These are phyloP conservation scores for Boletus insuetus DNA, from an alignment of 768 basidiomycete genomes.

Conservation along the genomic window DNA sequence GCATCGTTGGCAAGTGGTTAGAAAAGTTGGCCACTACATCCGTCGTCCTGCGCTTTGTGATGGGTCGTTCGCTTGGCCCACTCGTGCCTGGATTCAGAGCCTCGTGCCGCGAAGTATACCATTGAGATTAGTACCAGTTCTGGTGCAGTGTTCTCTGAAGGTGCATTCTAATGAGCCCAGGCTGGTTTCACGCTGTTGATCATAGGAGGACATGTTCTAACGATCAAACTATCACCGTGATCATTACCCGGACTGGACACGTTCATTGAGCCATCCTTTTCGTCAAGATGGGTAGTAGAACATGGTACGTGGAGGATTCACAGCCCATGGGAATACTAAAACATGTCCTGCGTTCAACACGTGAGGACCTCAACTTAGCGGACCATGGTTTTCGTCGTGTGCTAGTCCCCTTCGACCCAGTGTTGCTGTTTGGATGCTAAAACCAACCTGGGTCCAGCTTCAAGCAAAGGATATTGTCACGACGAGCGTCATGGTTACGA, in stretches of 20 bases:
- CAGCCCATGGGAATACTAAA: background rate
- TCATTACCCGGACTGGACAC: slow-evolving; percentile 1
- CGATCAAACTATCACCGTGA: background rate
- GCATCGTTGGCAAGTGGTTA: no score
- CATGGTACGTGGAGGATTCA: background rate
- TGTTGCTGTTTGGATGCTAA: background rate
- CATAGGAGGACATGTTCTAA: background rate
- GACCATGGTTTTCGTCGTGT: background rate
- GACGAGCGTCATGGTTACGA: background rate
- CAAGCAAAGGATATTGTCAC: background rate
- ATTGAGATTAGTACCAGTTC: background rate
- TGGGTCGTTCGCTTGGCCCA: no score
- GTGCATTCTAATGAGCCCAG: background rate
- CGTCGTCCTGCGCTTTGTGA: no score
- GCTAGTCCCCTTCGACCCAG: background rate
- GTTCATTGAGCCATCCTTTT: background rate
- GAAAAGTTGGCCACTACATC: no score
- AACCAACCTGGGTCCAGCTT: background rate
- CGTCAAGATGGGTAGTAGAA: background rate
- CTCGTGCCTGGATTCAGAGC: no score
- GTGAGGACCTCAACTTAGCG: background rate
- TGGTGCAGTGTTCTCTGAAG: background rate
- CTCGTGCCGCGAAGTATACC: background rate
- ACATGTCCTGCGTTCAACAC: background rate
- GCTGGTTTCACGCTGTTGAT: background rate